phyloP scores from a whole-genome alignment of 495 filamentous ascomycete genomes.

The Aspergillus haitiensis region DNA sequence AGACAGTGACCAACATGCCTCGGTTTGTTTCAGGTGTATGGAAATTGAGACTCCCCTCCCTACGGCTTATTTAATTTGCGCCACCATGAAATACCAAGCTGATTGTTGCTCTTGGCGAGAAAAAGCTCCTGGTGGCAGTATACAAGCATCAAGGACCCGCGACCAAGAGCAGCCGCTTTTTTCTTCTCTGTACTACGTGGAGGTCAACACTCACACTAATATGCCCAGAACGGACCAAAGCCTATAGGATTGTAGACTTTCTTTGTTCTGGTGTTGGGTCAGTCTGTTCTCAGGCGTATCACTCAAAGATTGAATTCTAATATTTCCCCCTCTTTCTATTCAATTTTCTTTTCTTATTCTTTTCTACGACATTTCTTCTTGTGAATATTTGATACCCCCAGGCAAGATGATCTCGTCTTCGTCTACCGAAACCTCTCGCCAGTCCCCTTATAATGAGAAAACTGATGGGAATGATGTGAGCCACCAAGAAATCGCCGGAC shows the following conservation, averaged over 20 bases:
- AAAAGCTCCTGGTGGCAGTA: not conserved
- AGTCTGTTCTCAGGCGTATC: not conserved
- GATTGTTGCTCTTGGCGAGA: not conserved
- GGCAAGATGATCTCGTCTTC: constrained; percentile 12
- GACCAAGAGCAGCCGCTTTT: not conserved
- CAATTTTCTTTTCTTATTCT: not conserved
- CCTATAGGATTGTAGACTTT: not conserved
- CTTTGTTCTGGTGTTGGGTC: not conserved
- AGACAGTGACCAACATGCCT: constrained; percentile 25
- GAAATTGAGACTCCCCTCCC: constrained; percentile 6
- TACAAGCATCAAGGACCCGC: constrained; percentile 13
- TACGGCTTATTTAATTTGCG: not conserved
- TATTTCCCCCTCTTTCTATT: not conserved
- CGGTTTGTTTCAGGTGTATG: constrained; percentile 28
- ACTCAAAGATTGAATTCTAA: not conserved
- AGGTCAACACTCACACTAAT: not conserved
- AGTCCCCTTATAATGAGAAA: constrained; percentile 32
- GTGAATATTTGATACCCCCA: not conserved
- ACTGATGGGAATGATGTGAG: constrained; percentile 18
- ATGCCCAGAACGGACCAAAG: not conserved
- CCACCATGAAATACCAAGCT: not conserved
- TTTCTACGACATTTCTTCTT: not conserved
- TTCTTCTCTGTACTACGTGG: not conserved
- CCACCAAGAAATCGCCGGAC: constrained; percentile 30
- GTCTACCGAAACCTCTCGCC: constrained; percentile 19